These are phyloP conservation scores for Basidiobolus meristosporus DNA, from an alignment of 371 early-diverging fungal genomes.

Conservation along the genomic window DNA sequence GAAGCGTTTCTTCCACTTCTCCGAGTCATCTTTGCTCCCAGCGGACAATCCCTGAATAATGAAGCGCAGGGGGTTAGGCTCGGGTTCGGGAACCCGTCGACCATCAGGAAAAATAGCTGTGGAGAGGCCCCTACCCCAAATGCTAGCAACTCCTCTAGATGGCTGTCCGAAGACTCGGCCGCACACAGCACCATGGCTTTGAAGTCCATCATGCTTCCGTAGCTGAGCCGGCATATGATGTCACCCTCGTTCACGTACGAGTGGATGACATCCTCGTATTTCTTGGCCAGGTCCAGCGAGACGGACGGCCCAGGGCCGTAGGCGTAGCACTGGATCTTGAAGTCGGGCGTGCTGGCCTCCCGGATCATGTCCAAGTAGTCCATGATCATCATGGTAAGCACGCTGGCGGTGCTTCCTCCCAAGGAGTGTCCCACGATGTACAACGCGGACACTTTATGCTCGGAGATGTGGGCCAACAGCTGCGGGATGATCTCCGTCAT, in stretches of 20 bases:
- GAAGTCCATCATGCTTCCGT: conserved; percentile 52
- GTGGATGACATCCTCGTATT: conserved; percentile 39
- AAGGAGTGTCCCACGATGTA: conserved; percentile 66
- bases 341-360: conserved; percentile 5
- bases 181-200: conserved; percentile 36
- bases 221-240: conserved; percentile 50
- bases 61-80: background rate
- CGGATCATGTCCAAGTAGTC: conserved; percentile 33
- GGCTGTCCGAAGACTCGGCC: conserved; percentile 15
- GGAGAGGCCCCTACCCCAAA: conserved; percentile 7
- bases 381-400: conserved; percentile 55
- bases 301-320: conserved; percentile 47
- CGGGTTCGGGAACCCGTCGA: background rate
- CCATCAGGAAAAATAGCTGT: conserved; percentile 6
- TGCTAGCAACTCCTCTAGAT: background rate
- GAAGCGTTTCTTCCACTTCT: conserved; percentile 8
- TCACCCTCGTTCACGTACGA: conserved; percentile 62
- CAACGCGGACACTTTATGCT: conserved; percentile 20
- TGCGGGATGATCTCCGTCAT: conserved; percentile 45
- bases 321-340: conserved; percentile 24
- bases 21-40: conserved; percentile 11
- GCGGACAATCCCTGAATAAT: background rate
- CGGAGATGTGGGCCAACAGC: conserved; percentile 37
- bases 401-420: conserved; percentile 61
- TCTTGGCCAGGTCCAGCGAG: conserved; percentile 40